Base-by-base conservation (phyloP, 768 basidiomycete species). In the Trichaptum fuscoviolaceum region DNA sequence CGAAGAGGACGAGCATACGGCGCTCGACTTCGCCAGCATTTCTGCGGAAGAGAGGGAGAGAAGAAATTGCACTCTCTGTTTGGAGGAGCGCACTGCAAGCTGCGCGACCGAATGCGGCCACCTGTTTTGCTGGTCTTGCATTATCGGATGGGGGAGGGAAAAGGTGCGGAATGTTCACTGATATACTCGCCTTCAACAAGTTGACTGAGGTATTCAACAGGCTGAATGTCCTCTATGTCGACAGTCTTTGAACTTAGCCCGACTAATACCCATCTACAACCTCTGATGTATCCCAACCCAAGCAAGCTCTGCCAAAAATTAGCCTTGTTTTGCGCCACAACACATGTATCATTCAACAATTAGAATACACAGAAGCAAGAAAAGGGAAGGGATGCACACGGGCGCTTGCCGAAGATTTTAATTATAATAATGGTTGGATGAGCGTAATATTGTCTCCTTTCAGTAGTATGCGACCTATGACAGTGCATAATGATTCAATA, bases 391-490 rank as follows among this genome's bases (percentile, higher is more conserved):
- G 3, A 24, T 34, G 23, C 2, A 61, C 24, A 25, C 3, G 59
- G 30, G 24, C 24, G 30, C 59, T 61, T 34, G 12, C 10, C 12
- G 23, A 61, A 23, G 12, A 63, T 65, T 35, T n/a, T 25, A 35
- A 63, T 73, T 70, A 80, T 73, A 73, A 75, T 30, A 80, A 70
- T 78, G 89, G 91, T 75, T 96, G 94, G 75, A 98, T 96, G 64
- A 96, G 86, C n/a, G 96, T 98, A 74, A 99, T 98, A 75, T 96
- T 97, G 75, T 99, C 96, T 67, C 96, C 96, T 79, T 99, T 99
- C 69, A 99, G 83, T 71, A 99, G 82, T 76, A 98, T 93, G 66
- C 96, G 93, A 23, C 96, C 96, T 98, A 72, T 12, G 25, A 3
- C 62, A 63, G 7, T 67, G 60, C 0, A 65, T 23, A 66, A 58